Evolutionary conservation across 140 eudicot species (phyloP), one percentile per base, ranked within the genome.

Genomic region (Anethum foeniculum): DNA sequence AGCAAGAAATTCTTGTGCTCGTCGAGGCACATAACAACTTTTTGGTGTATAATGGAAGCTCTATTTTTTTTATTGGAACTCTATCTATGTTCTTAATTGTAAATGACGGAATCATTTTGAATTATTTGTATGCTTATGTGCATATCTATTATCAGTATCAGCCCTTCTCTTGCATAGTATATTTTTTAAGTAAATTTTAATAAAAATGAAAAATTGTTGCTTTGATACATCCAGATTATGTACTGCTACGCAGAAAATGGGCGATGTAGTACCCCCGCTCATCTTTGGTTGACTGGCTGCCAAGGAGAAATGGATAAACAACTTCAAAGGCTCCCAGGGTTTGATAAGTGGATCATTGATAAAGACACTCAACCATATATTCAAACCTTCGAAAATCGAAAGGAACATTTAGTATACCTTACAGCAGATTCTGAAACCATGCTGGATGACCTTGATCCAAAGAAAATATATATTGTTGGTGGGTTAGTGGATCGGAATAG

Each of bases 401-500:
- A 89, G 85, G 99, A 92, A 80, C 56, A 87, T 81, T 83, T 95
- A 83, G 97, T 95, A 48, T 95, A 95, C 84, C 86, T 95, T 41
- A 92, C 97, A 30, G 99, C 99, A 68, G 99, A 95, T 85, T 91
- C 99, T 2, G 97, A 92, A 87, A 89, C 86, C 71, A 80, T 86
- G 83, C 88, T 95, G 52, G 85, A 87, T 38, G 97, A 89, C 80
- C 90, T 95, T 44, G 97, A 95, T 79, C 81, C 86, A 67, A 86
- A 86, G 47, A 89, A 88, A 76, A 88, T 90, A 25, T 95, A 95
- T 83, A 90, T 95, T 58, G 81, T 95, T 81, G 99, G 99, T 51
- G 99, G 97, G 30, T 83, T 95, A 80, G 99, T 95, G 54, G 97
- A 95, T 87, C 85, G 97, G 79, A 95, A 95, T 69, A 90, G 99